Evolutionary conservation across 257 asterid genomes (phyloP).

Genomic region (Leptodermis oblonga): DNA sequence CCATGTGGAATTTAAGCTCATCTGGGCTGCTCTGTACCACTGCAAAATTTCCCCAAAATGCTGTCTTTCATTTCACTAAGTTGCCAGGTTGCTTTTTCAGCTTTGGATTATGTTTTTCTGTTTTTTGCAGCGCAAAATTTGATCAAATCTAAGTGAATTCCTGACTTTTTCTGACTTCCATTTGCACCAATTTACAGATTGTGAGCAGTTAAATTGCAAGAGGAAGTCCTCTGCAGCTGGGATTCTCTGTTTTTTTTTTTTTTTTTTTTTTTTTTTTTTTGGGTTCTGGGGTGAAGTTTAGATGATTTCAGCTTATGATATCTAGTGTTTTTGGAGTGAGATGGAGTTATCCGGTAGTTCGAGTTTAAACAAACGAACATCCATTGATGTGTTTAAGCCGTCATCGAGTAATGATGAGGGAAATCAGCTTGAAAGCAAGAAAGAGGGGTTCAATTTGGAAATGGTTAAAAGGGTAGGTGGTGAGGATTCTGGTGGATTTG

Average conservation of each 20-base stretch:
- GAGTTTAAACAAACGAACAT: slow-evolving; percentile 20
- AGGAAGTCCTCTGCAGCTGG: background rate
- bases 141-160: background rate
- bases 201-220: background rate
- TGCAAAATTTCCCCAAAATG: background rate
- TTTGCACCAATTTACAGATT: background rate
- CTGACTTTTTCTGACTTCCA: background rate
- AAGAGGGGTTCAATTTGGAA: slow-evolving; percentile 26
- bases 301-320: slow-evolving; percentile 14
- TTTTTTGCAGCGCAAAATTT: too few species aligned
- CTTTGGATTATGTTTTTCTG: background rate
- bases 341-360: slow-evolving; percentile 39
- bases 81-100: slow-evolving; percentile 5
- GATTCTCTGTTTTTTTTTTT: too few species aligned
- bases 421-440: slow-evolving; percentile 18
- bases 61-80: background rate
- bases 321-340: background rate
- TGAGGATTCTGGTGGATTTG: slow-evolving; percentile 19
- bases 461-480: slow-evolving; percentile 36
- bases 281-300: background rate
- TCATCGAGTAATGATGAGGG: slow-evolving; percentile 23
- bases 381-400: slow-evolving; percentile 58
- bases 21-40: background rate
- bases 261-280: too few species aligned
- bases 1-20: background rate